These are phyloP conservation scores for Erigeron philadelphicus DNA, from an alignment of 140 eudicot genomes.

Conservation along the genomic window DNA sequence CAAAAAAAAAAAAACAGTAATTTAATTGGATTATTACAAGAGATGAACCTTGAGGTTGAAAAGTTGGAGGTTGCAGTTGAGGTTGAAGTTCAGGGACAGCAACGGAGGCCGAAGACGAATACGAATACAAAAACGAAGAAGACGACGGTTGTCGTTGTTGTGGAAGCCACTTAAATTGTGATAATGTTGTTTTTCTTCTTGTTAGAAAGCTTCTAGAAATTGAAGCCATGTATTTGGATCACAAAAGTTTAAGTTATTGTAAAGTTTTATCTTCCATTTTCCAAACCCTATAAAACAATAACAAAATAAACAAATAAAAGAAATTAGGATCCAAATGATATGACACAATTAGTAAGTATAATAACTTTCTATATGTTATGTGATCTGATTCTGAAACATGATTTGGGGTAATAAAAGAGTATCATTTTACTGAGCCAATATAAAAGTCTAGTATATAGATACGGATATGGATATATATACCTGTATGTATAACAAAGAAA, in stretches of 20 bases:
- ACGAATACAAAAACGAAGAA: background rate
- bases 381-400: no score
- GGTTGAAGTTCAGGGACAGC: slow-evolving; percentile 30
- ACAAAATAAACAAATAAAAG: background rate
- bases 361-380: no score
- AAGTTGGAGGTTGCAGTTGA: slow-evolving; percentile 24
- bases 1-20: background rate
- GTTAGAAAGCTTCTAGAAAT: slow-evolving; percentile 26
- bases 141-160: slow-evolving; percentile 11
- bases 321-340: slow-evolving; percentile 4
- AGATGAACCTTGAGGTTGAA: slow-evolving; percentile 45
- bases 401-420: no score
- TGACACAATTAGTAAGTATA: background rate
- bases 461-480: background rate
- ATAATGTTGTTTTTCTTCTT: slow-evolving; percentile 10
- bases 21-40: background rate
- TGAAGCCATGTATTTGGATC: slow-evolving; percentile 27
- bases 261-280: slow-evolving; percentile 20
- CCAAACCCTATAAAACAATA: slow-evolving; percentile 8
- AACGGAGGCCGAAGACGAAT: slow-evolving; percentile 19
- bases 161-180: slow-evolving; percentile 19
- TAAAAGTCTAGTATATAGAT: background rate
- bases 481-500: background rate
- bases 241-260: slow-evolving; percentile 12
- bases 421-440: no score